Evolutionary conservation across 768 basidiomycete genomes (phyloP).

Genomic region (Glaciozyma antarctica): DNA sequence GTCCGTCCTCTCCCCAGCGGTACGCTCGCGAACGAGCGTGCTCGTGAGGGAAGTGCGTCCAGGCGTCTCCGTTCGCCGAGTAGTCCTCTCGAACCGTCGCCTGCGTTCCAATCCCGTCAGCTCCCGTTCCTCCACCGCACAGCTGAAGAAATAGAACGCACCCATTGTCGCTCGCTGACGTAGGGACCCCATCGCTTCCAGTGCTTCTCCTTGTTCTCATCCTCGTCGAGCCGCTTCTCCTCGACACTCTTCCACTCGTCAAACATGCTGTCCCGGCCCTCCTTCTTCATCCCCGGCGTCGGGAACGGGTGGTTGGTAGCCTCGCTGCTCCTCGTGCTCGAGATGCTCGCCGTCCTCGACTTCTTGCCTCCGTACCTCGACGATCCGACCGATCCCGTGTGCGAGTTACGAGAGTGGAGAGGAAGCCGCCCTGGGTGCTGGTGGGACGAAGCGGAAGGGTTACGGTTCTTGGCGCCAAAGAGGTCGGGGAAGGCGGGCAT

Average conservation of each 20-base stretch:
- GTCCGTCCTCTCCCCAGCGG: constrained; percentile 97
- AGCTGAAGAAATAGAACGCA: constrained; percentile 38
- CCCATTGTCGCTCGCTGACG: constrained; percentile 95
- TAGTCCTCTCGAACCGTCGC: constrained; percentile 98
- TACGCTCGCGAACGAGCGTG: constrained; percentile 89
- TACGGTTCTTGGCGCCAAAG: constrained; percentile 26
- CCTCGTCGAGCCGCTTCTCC: constrained; percentile 69
- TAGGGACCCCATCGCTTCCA: constrained; percentile 99
- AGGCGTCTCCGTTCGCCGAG: constrained; percentile 74
- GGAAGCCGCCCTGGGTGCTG: constrained; percentile 22
- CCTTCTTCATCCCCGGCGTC: constrained; percentile 32
- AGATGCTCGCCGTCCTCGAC: neutral
- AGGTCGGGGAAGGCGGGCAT: constrained; percentile 10
- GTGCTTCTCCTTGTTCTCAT: constrained; percentile 66
- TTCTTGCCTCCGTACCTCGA: constrained; percentile 10
- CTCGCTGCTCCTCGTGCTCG: constrained; percentile 19
- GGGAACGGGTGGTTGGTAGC: constrained; percentile 34
- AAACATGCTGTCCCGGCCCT: constrained; percentile 10
- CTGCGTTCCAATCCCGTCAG: constrained; percentile 43
- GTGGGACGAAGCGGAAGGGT: constrained; percentile 22
- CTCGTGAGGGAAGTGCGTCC: constrained; percentile 89
- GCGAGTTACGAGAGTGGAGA: constrained; percentile 1
- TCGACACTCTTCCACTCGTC: constrained; percentile 65
- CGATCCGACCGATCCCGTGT: neutral
- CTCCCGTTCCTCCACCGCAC: constrained; percentile 6